Conservation (phyloP, 495 filamentous ascomycete genomes). For the Aspergillus steynii region DNA sequence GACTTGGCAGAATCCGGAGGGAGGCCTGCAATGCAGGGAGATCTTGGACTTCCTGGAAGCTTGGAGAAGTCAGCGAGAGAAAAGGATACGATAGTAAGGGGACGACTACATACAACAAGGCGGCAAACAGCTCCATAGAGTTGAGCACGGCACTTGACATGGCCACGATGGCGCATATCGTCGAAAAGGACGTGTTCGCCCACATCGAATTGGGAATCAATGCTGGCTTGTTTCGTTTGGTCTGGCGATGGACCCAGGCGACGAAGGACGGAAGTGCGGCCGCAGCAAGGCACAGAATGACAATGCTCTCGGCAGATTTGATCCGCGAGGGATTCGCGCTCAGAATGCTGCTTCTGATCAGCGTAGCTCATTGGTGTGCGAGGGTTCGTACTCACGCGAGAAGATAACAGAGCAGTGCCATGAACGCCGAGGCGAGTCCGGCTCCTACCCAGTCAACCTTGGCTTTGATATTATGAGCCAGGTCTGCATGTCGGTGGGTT, state of each 20-base stretch:
- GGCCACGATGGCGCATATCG: constrained; percentile 51
- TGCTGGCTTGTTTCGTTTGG: constrained; percentile 39
- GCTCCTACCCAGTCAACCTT: constrained; percentile 54
- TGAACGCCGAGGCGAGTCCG: constrained; percentile 34
- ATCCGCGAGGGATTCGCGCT: constrained; percentile 40
- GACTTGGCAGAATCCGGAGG: constrained; percentile 56
- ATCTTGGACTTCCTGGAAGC: constrained; percentile 50
- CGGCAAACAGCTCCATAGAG: constrained; percentile 51
- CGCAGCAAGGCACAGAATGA: constrained; percentile 37
- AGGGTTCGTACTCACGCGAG: constrained; percentile 24
- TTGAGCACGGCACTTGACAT: constrained; percentile 51
- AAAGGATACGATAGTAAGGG: neutral
- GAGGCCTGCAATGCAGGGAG: constrained; percentile 47
- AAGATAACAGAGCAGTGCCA: constrained; percentile 47
- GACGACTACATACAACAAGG: constrained; percentile 40
- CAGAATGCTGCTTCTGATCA: constrained; percentile 29
- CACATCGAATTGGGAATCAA: constrained; percentile 58
- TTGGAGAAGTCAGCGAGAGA: constrained; percentile 13
- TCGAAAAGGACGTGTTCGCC: constrained; percentile 50
- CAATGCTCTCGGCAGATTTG: constrained; percentile 35
- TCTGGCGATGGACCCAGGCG: constrained; percentile 47
- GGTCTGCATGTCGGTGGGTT: constrained; percentile 3
- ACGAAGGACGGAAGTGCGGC: constrained; percentile 46
- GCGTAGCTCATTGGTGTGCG: neutral
- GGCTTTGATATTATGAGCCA: constrained; percentile 18